phyloP scores from a whole-genome alignment of 2,329 filamentous ascomycete genomes.

The Neocucurbitaria cava region DNA sequence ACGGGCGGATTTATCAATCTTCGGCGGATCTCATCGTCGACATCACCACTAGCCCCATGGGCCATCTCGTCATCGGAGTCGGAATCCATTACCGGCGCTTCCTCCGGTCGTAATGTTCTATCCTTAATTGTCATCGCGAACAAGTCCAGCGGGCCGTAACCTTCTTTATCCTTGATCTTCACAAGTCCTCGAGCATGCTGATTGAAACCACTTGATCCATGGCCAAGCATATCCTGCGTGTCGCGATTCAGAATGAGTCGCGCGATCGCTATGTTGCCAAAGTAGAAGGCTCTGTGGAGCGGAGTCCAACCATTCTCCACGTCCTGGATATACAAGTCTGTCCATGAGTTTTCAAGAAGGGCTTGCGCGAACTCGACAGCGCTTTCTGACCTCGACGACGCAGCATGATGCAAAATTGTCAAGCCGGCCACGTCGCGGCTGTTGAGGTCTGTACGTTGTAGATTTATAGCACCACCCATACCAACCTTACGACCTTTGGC shows the following conservation, averaged over 20 bases:
- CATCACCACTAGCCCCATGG: slow-evolving; percentile 53
- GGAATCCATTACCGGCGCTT: slow-evolving; percentile 52
- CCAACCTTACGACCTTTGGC: slow-evolving; percentile 43
- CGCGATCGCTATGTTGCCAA: slow-evolving; percentile 86
- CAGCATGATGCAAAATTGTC: slow-evolving; percentile 83
- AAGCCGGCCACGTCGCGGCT: slow-evolving; percentile 81
- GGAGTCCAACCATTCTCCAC: slow-evolving; percentile 95
- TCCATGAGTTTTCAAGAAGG: slow-evolving; percentile 79
- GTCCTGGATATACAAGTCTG: slow-evolving; percentile 88
- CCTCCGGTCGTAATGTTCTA: slow-evolving; percentile 64
- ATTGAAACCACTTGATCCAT: slow-evolving; percentile 64
- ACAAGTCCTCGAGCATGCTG: slow-evolving; percentile 77
- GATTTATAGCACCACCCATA: slow-evolving; percentile 38
- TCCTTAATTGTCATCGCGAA: slow-evolving; percentile 87
- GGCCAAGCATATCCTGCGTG: slow-evolving; percentile 68
- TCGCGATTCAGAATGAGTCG: slow-evolving; percentile 82
- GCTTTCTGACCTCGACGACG: slow-evolving; percentile 73
- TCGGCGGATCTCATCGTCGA: slow-evolving; percentile 40
- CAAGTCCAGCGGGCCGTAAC: slow-evolving; percentile 91
- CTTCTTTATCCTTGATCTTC: slow-evolving; percentile 94
- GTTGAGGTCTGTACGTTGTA: slow-evolving; percentile 77
- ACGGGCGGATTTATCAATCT: slow-evolving; percentile 36
- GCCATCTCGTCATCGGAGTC: slow-evolving; percentile 59
- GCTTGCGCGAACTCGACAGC: slow-evolving; percentile 78
- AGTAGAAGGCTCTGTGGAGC: slow-evolving; percentile 87